These are phyloP conservation scores for Notholithocarpus densiflorus DNA, from an alignment of 306 rosid species.

Conservation along the genomic window DNA sequence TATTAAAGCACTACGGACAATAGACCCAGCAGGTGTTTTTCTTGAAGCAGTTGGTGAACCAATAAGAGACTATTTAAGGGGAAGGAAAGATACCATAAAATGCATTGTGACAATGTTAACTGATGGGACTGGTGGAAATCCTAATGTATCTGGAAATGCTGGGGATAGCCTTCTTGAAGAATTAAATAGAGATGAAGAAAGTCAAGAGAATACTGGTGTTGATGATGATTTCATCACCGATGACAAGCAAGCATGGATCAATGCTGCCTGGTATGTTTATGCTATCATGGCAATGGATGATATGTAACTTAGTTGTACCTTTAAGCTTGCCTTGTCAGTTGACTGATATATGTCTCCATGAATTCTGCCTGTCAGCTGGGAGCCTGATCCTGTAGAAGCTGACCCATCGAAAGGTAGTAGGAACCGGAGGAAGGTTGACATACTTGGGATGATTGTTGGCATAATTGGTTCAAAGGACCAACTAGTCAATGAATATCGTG, in stretches of 20 bases:
- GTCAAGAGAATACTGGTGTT: slow-evolving; percentile 66
- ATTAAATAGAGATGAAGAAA: slow-evolving; percentile 88
- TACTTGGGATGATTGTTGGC: slow-evolving; percentile 96
- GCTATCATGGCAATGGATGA: not conserved
- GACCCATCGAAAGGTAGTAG: slow-evolving; percentile 89
- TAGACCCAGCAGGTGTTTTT: slow-evolving; percentile 96
- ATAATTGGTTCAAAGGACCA: slow-evolving; percentile 96
- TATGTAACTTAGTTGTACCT: slow-evolving; percentile 1
- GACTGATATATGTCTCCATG: slow-evolving; percentile 18
- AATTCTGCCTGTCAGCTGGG: slow-evolving; percentile 67
- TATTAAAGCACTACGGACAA: slow-evolving; percentile 85
- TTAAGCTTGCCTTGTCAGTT: slow-evolving; percentile 5
- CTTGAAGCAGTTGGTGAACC: slow-evolving; percentile 99
- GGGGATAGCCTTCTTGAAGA: slow-evolving; percentile 99
- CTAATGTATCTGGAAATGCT: slow-evolving; percentile 76
- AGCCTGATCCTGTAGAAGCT: slow-evolving; percentile 98
- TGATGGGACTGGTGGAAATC: slow-evolving; percentile 83
- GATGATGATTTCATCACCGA: slow-evolving; percentile 88
- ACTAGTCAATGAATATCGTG: slow-evolving; percentile 89
- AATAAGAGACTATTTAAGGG: slow-evolving; percentile 90
- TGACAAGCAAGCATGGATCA: slow-evolving; percentile 94
- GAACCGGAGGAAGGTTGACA: slow-evolving; percentile 86
- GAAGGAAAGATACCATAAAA: slow-evolving; percentile 97
- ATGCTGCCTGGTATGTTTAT: slow-evolving; percentile 56
- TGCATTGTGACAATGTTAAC: slow-evolving; percentile 97